Evolutionary conservation across 306 rosid genomes (phyloP).

Genomic region (Ormosia emarginata): DNA sequence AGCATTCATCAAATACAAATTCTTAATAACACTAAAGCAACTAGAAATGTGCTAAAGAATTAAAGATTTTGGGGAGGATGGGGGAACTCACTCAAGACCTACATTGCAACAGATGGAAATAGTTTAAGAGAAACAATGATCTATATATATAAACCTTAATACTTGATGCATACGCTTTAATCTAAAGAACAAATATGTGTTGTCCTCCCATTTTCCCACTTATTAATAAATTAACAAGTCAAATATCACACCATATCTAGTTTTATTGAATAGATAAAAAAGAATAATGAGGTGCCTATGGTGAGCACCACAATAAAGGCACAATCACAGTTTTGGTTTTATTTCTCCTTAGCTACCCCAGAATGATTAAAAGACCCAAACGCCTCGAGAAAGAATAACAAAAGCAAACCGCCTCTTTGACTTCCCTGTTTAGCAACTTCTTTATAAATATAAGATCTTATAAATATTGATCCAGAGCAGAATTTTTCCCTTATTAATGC

Average conservation of each 20-base stretch:
- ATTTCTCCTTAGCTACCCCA: neutral
- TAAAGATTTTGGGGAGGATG: too few relatives aligned
- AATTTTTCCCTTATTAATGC: neutral
- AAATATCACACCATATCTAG: neutral
- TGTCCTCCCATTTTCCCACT: too few relatives aligned
- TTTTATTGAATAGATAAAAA: neutral
- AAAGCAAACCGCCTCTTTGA: neutral
- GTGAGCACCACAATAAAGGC: neutral
- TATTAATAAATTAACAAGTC: too few relatives aligned
- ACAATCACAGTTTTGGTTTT: neutral
- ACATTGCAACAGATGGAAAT: too few relatives aligned
- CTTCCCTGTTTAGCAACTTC: neutral
- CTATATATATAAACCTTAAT: too few relatives aligned
- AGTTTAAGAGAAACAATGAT: too few relatives aligned
- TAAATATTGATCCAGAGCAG: neutral
- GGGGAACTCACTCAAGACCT: too few relatives aligned
- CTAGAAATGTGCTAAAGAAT: too few relatives aligned
- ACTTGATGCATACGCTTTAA: too few relatives aligned
- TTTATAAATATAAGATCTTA: too few relatives aligned
- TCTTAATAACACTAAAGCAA: neutral
- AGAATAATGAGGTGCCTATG: neutral
- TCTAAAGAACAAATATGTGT: too few relatives aligned
- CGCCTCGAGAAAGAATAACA: neutral
- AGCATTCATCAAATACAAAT: slow-evolving; percentile 9
- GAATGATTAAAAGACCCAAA: neutral